Percentiles rank a stretch among this genome's conserved stretches.
Conservation (phyloP, 441 rosid species). For the Erysimum pusillum region DNA sequence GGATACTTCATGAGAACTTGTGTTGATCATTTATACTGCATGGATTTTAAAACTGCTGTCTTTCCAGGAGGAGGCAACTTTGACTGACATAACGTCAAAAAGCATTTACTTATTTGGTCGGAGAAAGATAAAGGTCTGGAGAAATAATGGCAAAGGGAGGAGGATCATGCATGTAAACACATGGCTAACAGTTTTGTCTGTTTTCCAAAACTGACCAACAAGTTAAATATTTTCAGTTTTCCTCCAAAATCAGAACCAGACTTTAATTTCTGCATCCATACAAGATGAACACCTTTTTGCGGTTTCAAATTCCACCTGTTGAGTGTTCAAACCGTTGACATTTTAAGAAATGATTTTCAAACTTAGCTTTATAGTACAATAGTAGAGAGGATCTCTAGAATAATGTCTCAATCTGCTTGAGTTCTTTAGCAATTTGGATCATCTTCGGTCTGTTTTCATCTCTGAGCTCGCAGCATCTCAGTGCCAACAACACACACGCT, state of each 20-base stretch:
- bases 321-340: not conserved
- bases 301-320: not conserved
- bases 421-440: not conserved
- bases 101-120: too few species aligned
- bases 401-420: not conserved
- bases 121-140: too few species aligned
- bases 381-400: not conserved
- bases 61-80: too few species aligned
- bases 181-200: too few species aligned
- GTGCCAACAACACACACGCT: not conserved
- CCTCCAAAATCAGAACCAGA: too few species aligned
- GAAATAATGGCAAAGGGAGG: too few species aligned
- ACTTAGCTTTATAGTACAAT: not conserved
- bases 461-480: not conserved
- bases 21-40: not conserved
- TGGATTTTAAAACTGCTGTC: too few species aligned
- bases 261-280: too few species aligned
- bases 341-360: not conserved
- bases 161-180: too few species aligned
- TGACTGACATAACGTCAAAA: too few species aligned
- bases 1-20: not conserved
- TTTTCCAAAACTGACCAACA: too few species aligned
- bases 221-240: too few species aligned
- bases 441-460: constrained; percentile 8
- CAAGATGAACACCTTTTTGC: not conserved